phyloP scores from a whole-genome alignment of 2,329 filamentous ascomycete genomes.

The Colletotrichum sp. region DNA sequence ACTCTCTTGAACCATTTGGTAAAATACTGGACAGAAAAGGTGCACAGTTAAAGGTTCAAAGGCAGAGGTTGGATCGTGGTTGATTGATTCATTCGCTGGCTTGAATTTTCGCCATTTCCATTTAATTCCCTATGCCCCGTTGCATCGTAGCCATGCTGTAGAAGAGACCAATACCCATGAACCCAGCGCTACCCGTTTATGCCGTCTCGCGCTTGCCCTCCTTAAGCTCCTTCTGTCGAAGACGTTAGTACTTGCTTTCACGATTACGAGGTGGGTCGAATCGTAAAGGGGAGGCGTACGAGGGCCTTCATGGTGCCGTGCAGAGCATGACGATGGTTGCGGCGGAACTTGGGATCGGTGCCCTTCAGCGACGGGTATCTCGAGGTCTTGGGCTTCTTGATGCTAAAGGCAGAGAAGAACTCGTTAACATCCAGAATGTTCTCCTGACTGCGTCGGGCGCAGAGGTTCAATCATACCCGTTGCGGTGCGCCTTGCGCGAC shows the following conservation, averaged over 20 bases:
- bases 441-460: not conserved
- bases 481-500: conserved; percentile 97
- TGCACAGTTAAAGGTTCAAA: not conserved
- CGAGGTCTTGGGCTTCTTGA: conserved; percentile 99
- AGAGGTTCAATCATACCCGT: conserved; percentile 77
- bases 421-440: not conserved
- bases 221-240: conserved; percentile 88
- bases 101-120: not conserved
- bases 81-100: conserved; percentile 15
- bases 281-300: conserved; percentile 62
- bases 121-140: conserved; percentile 1
- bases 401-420: conserved; percentile 61
- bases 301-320: conserved; percentile 98
- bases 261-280: not conserved
- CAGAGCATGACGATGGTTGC: conserved; percentile 99
- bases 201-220: conserved; percentile 92
- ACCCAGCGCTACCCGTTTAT: conserved; percentile 47
- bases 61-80: not conserved
- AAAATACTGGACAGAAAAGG: not conserved
- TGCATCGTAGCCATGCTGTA: conserved; percentile 8
- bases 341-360: conserved; percentile 99
- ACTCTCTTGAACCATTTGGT: not conserved
- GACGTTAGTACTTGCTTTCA: conserved; percentile 34
- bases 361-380: conserved; percentile 99
- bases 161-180: conserved; percentile 11